Percentiles rank a stretch among this genome's conserved stretches.
Evolutionary conservation across 2,329 filamentous ascomycete species (phyloP).

Genomic region (Epichloe bromicola): DNA sequence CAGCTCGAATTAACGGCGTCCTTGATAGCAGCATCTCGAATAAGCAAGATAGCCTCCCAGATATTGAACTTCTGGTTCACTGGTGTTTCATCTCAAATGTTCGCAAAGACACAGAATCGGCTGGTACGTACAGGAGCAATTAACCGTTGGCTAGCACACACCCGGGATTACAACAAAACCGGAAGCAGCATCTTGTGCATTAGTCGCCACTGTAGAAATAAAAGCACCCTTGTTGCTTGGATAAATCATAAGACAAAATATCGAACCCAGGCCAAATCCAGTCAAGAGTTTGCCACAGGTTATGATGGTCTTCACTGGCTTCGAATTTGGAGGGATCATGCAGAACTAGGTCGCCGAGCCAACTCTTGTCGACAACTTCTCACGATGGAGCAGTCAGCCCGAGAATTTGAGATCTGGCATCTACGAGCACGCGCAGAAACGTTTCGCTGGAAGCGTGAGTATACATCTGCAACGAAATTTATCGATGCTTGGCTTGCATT

Average conservation of each 20-base stretch:
- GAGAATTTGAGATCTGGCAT: constrained; percentile 20
- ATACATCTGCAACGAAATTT: constrained; percentile 13
- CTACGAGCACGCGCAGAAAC: constrained; percentile 20
- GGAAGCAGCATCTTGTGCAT: background rate
- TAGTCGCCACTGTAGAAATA: background rate
- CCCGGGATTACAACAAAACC: background rate
- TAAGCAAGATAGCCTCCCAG: constrained; percentile 9
- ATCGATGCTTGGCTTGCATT: constrained; percentile 18
- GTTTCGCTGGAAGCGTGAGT: constrained; percentile 21
- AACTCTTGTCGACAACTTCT: constrained; percentile 11
- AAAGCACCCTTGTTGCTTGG: background rate
- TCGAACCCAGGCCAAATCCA: constrained; percentile 2
- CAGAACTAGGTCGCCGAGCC: constrained; percentile 15
- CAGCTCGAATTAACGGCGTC: constrained; percentile 15
- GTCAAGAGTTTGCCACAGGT: constrained; percentile 6
- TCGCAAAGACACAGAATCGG: background rate
- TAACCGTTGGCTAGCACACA: background rate
- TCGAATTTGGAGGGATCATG: constrained; percentile 19
- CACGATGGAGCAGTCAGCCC: constrained; percentile 10
- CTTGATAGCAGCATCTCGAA: constrained; percentile 11
- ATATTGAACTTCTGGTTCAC: background rate
- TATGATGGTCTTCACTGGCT: constrained; percentile 14
- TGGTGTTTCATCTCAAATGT: background rate
- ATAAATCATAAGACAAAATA: background rate
- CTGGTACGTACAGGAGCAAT: background rate